phyloP scores from a whole-genome alignment of 78 protist species.

The Polysphondylium violaceum region DNA sequence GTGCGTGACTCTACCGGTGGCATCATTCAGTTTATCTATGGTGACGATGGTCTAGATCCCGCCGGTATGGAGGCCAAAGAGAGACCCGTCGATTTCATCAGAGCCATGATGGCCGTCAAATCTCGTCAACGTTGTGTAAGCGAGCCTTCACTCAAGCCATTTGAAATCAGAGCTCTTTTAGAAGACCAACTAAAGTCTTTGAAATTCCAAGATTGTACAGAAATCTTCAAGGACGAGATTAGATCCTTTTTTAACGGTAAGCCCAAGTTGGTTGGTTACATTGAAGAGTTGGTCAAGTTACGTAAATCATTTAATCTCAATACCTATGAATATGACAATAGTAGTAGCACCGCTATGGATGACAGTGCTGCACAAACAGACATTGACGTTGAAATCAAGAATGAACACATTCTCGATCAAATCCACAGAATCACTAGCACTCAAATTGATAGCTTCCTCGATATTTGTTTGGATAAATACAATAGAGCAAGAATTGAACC shows the following conservation, averaged over 20 bases:
- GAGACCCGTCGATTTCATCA: slow-evolving; percentile 82
- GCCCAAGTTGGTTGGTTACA: slow-evolving; percentile 36
- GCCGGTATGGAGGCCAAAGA: slow-evolving; percentile 85
- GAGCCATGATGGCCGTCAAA: slow-evolving; percentile 71
- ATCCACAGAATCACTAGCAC: slow-evolving; percentile 43
- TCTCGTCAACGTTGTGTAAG: background rate
- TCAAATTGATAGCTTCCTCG: slow-evolving; percentile 47
- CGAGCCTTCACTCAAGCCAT: slow-evolving; percentile 48
- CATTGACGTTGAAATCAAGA: background rate
- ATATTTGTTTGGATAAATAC: slow-evolving; percentile 66
- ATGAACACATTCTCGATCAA: slow-evolving; percentile 27
- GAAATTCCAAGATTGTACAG: slow-evolving; percentile 19
- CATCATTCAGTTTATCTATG: slow-evolving; percentile 92
- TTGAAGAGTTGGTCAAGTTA: slow-evolving; percentile 20
- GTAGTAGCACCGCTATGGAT: no score
- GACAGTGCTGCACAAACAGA: background rate
- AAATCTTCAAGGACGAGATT: slow-evolving; percentile 58
- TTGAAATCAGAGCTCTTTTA: slow-evolving; percentile 1
- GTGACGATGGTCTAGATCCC: slow-evolving; percentile 98
- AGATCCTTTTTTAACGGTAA: slow-evolving; percentile 26
- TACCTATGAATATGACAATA: background rate
- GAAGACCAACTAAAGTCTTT: background rate
- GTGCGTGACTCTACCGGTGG: slow-evolving; percentile 93
- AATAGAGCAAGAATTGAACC: slow-evolving; percentile 91
- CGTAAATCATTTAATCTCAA: slow-evolving; percentile 28